These are phyloP conservation scores for Pythium brassicae DNA, from an alignment of 352 stramenopile genomes.

Conservation along the genomic window DNA sequence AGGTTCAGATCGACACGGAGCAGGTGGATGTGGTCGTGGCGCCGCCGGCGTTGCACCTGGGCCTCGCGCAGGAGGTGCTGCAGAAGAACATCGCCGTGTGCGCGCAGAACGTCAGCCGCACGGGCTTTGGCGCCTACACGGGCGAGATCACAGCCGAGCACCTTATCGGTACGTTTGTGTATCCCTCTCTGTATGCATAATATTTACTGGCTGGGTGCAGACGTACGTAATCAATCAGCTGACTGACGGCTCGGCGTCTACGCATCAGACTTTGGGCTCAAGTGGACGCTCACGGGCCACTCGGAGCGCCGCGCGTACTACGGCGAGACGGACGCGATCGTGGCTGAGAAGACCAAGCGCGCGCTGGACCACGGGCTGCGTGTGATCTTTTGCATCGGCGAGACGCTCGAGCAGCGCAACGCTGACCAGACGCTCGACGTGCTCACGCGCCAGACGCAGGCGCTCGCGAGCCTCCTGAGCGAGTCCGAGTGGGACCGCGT, in stretches of 20 bases:
- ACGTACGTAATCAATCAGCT: too few species aligned
- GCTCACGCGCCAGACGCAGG: conserved; percentile 94
- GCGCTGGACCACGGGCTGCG: conserved; percentile 86
- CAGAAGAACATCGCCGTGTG: conserved; percentile 64
- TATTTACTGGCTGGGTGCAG: too few species aligned
- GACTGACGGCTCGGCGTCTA: not conserved
- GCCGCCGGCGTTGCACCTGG: conserved; percentile 64
- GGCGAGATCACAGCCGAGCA: conserved; percentile 90
- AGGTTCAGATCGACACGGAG: conserved; percentile 48
- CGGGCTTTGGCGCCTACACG: conserved; percentile 90
- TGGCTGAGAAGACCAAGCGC: conserved; percentile 92
- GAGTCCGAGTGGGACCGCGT: conserved; percentile 77
- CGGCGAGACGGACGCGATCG: conserved; percentile 89
- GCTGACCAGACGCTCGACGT: conserved; percentile 89
- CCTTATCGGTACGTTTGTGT: conserved; percentile 42
- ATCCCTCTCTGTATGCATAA: too few species aligned
- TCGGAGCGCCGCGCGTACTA: conserved; percentile 92
- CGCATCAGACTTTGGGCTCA: conserved; percentile 55
- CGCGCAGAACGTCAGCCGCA: conserved; percentile 79
- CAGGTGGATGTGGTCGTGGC: conserved; percentile 80
- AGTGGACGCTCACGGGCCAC: conserved; percentile 89
- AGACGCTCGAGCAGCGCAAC: conserved; percentile 91
- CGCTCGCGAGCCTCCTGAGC: conserved; percentile 80
- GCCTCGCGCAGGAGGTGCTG: conserved; percentile 43
- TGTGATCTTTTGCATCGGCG: conserved; percentile 97